A percentile compares a stretch with the other conserved stretches of the same genome.
phyloP scores from a whole-genome alignment of 78 protist genomes.

The Ministeria vibrans region DNA sequence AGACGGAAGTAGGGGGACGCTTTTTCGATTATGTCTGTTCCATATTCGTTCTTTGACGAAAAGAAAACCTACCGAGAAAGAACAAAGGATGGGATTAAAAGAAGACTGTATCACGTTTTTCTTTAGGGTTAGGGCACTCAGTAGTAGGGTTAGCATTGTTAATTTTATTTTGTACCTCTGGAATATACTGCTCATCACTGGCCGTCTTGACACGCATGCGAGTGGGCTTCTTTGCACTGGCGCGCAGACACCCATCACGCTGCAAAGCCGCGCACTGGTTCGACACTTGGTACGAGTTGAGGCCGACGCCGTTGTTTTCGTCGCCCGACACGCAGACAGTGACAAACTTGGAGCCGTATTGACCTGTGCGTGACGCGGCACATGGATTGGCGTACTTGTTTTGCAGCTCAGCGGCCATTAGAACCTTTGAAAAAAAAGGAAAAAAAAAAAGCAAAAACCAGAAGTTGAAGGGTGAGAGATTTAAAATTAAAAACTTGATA shows the following conservation, averaged over 20 bases:
- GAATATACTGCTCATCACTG: background rate
- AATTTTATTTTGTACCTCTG: too few species aligned
- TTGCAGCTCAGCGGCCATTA: constrained; percentile 33
- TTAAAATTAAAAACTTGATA: too few species aligned
- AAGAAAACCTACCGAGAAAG: too few species aligned
- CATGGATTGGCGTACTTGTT: constrained; percentile 5
- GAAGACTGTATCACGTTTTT: too few species aligned
- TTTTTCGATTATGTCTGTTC: background rate
- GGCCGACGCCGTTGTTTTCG: background rate
- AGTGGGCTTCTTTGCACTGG: background rate
- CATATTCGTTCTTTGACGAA: background rate
- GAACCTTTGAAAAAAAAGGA: too few species aligned
- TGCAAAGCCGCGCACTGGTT: background rate
- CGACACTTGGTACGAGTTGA: constrained; percentile 30
- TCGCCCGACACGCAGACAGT: constrained; percentile 33
- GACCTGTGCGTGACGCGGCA: constrained; percentile 10
- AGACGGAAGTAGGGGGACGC: background rate
- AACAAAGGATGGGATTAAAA: too few species aligned
- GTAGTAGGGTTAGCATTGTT: too few species aligned
- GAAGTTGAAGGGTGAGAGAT: too few species aligned
- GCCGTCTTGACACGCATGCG: background rate
- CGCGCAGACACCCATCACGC: background rate
- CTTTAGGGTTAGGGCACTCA: too few species aligned
- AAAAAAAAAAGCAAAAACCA: too few species aligned
- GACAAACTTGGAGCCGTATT: constrained; percentile 41